A percentile compares a stretch with the other conserved stretches of the same genome.
These are phyloP conservation scores for Umbilicaria muhlenbergii DNA, from an alignment of 495 filamentous ascomycete genomes.

Conservation along the genomic window DNA sequence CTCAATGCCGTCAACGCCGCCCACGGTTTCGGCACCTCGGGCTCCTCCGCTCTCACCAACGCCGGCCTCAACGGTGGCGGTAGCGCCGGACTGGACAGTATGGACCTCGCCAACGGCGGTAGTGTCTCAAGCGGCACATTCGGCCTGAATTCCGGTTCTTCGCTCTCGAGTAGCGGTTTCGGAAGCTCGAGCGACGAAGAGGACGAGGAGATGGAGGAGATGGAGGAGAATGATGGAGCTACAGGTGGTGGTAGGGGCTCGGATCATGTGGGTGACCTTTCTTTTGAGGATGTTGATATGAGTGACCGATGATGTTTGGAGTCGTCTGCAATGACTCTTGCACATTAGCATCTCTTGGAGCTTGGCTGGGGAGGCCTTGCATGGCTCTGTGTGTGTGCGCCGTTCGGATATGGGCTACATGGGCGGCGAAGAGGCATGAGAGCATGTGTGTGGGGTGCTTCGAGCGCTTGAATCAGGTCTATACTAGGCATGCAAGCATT, in stretches of 20 bases:
- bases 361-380: not conserved
- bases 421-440: not conserved
- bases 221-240: slow-evolving; percentile 52
- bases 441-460: not conserved
- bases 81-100: slow-evolving; percentile 49
- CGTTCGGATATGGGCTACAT: not conserved
- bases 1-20: slow-evolving; percentile 44
- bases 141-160: slow-evolving; percentile 41
- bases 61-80: slow-evolving; percentile 48
- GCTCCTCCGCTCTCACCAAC: slow-evolving; percentile 57
- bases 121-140: slow-evolving; percentile 51
- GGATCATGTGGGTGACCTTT: slow-evolving; percentile 53
- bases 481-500: too few relatives aligned
- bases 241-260: slow-evolving; percentile 20
- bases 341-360: slow-evolving; percentile 3
- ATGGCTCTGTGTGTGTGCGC: not conserved
- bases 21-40: slow-evolving; percentile 38
- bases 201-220: slow-evolving; percentile 86
- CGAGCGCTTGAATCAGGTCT: not conserved
- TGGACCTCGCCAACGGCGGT: slow-evolving; percentile 57
- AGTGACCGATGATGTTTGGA: slow-evolving; percentile 22
- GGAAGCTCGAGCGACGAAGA: slow-evolving; percentile 92
- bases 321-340: slow-evolving; percentile 1
- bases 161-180: slow-evolving; percentile 79
- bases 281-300: slow-evolving; percentile 42